phyloP scores from a whole-genome alignment of 2,329 filamentous ascomycete genomes.

The Elsinoe batatas region DNA sequence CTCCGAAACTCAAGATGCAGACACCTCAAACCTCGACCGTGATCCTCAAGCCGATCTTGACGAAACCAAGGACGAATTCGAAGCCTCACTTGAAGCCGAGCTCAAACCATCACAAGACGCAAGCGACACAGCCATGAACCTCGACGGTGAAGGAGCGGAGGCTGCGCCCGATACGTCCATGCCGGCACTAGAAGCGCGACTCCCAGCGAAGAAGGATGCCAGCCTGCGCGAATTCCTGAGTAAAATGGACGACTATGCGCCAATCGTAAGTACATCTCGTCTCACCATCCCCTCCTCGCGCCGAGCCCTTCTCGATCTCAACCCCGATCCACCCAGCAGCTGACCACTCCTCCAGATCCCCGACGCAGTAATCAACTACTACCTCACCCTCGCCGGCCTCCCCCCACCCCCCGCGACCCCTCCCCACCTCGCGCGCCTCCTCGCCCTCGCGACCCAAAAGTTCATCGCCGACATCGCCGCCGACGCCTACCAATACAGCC shows the following conservation, averaged over 20 bases:
- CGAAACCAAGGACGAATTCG: constrained; percentile 28
- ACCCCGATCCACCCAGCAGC: not conserved
- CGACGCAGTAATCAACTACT: constrained; percentile 95
- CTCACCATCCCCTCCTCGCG: not conserved
- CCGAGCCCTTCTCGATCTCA: no score
- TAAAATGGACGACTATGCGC: constrained; percentile 98
- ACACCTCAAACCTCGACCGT: constrained; percentile 6
- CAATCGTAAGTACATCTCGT: constrained; percentile 59
- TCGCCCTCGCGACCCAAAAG: constrained; percentile 96
- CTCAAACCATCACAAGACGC: constrained; percentile 22
- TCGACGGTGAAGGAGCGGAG: constrained; percentile 32
- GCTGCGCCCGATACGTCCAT: constrained; percentile 23
- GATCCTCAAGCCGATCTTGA: constrained; percentile 12
- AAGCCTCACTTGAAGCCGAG: constrained; percentile 34
- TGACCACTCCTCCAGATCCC: constrained; percentile 58
- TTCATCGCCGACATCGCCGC: constrained; percentile 97
- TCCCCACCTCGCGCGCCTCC: constrained; percentile 77
- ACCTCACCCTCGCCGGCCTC: constrained; percentile 89
- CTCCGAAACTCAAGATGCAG: constrained; percentile 10
- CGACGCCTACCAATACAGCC: constrained; percentile 94
- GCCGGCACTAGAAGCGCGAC: constrained; percentile 46
- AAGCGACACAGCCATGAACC: constrained; percentile 18
- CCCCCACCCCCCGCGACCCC: constrained; percentile 87
- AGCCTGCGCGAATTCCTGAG: constrained; percentile 83
- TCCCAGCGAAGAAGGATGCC: constrained; percentile 79